Base-by-base conservation (phyloP, 108 stramenopile genomes). In the Schizochytrium sp. region DNA sequence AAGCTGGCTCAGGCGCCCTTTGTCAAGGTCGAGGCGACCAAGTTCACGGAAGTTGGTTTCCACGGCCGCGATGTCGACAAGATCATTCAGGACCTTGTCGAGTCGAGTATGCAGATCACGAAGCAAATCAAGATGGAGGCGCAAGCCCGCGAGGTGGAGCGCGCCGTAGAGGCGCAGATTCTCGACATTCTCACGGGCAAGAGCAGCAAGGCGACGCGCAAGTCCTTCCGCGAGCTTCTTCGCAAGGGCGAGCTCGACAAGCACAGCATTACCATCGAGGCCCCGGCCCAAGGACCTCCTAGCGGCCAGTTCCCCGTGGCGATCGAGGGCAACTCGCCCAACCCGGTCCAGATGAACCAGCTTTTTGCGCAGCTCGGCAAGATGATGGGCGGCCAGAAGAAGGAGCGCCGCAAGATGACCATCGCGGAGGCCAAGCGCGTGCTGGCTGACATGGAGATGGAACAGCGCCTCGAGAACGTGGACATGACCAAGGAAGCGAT, bases 1-100 rank as follows among this genome's bases (percentile, higher is more conserved):
- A 96, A 96, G 90, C 92, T 99, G 87, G 94, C 95, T 53, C 95
- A 98, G 90, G 98, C 99, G n/a, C 99, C 99, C 16, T 99, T 99
- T 92, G 91, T 99, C 72, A 99, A 99, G 93, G 98, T 99, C 55
- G 99, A 99, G 91, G 99, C 99, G 4, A 99, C 99, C 59, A 99
- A 99, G 93, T 99, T 99, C 92, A 99, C 99, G 19, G 99, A 99
- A 93, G 99, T 99, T 53, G 99, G 99, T 23, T 99, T 98, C 89
- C 99, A 99, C 89, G 98, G 99, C 41, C 91, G 98, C 8, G 99
- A 99, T 92, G 98, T 99, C 5, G 98, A 99, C 91, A 95, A 96
- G 89, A 99, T 99, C 91, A 97, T 99, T 89, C 95, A 96, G 63
- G 99, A 99, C 92, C 95, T 99, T 87, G 97, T 99, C 91, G 99